Percentiles rank a stretch among this genome's conserved stretches.
Evolutionary conservation across 1,284 basidiomycete genomes (phyloP).

Genomic region (Mycena sp.): DNA sequence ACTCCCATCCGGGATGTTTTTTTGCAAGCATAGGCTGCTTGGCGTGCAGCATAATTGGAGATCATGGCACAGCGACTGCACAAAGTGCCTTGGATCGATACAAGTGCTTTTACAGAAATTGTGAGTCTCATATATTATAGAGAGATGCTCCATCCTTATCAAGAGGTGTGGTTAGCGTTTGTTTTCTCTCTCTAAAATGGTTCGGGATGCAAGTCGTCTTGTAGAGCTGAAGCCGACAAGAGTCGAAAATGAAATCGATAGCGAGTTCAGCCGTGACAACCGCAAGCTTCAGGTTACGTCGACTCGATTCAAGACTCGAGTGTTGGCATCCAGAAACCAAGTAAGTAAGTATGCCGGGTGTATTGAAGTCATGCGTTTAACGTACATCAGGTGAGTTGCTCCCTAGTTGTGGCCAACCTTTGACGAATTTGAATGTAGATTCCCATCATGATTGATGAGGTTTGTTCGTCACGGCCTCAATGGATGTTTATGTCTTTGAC

Average conservation of each 20-base stretch:
- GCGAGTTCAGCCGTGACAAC: slow-evolving; percentile 30
- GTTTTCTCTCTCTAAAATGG: neutral
- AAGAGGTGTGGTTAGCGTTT: no score
- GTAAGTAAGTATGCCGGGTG: slow-evolving; percentile 34
- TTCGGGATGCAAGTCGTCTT: slow-evolving; percentile 48
- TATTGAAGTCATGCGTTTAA: neutral
- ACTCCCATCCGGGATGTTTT: neutral
- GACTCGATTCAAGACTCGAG: slow-evolving; percentile 51
- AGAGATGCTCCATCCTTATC: no score
- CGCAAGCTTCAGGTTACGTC: slow-evolving; percentile 44
- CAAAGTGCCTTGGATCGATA: slow-evolving; percentile 11
- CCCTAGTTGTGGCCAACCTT: no score
- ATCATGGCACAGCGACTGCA: neutral
- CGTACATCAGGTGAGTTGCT: no score
- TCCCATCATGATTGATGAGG: slow-evolving; percentile 59
- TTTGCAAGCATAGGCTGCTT: slow-evolving; percentile 17
- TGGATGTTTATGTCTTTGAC: slow-evolving; percentile 17
- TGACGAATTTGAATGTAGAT: no score
- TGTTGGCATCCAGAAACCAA: slow-evolving; percentile 44
- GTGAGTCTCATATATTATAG: no score
- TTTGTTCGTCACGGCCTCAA: slow-evolving; percentile 36
- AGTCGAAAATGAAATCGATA: slow-evolving; percentile 53
- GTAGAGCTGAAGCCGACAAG: slow-evolving; percentile 47
- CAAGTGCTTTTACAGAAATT: neutral
- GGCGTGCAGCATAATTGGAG: slow-evolving; percentile 11